Conservation (phyloP, 169 alveolate genomes). For the Ichthyophthirius multifiliis region DNA sequence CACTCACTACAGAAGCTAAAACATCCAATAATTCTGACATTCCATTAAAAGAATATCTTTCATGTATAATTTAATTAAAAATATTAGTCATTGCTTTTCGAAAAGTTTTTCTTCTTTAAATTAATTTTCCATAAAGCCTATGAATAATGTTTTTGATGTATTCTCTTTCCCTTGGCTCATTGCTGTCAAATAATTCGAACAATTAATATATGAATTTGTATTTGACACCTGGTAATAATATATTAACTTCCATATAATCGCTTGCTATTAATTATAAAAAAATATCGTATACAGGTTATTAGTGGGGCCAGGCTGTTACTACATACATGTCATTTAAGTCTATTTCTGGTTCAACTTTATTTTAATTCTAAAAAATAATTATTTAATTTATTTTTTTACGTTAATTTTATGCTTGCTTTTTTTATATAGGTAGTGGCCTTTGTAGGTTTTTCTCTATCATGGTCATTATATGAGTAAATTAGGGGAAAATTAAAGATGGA, state of each 20-base stretch:
- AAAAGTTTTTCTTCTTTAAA: constrained; percentile 89
- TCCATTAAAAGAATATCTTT: constrained; percentile 43
- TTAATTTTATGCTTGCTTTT: constrained; percentile 6
- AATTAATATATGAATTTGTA: constrained; percentile 43
- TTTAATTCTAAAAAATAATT: background rate
- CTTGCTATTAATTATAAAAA: constrained; percentile 50
- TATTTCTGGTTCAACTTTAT: constrained; percentile 41
- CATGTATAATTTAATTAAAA: constrained; percentile 86
- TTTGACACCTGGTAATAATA: constrained; percentile 41
- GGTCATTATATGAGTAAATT: constrained; percentile 37
- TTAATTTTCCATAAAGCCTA: constrained; percentile 90
- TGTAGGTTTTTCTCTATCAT: constrained; percentile 62
- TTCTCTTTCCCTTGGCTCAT: constrained; percentile 95
- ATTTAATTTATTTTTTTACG: background rate
- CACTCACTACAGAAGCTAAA: constrained; percentile 45
- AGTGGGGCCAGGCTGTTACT: constrained; percentile 60
- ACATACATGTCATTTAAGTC: constrained; percentile 46
- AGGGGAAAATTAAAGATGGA: constrained; percentile 27
- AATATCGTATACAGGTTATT: constrained; percentile 48
- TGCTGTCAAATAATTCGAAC: constrained; percentile 85
- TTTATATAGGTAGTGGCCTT: constrained; percentile 55
- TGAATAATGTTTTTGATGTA: constrained; percentile 93
- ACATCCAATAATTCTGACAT: constrained; percentile 51
- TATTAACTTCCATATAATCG: constrained; percentile 49
- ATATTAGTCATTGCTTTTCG: constrained; percentile 93